Evolutionary conservation across 805 yeast species (phyloP).

Genomic region (Ogataea angusta): DNA sequence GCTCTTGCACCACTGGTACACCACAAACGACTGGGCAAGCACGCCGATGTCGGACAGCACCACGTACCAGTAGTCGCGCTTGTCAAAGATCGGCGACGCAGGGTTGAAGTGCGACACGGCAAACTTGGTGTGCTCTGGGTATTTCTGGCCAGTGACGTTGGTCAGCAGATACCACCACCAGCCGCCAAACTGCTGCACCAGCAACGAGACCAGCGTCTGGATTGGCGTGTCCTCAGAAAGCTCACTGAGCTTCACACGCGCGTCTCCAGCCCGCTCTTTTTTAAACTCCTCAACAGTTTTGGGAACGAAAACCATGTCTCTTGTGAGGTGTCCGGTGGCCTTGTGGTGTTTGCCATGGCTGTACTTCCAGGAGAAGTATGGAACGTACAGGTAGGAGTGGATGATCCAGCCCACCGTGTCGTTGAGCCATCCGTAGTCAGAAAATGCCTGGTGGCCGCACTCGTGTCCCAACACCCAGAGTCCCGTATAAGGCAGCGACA

Average conservation of each 20-base stretch:
- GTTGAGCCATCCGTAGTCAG: slow-evolving; percentile 67
- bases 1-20: slow-evolving; percentile 57
- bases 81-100: slow-evolving; percentile 67
- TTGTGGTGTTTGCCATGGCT: slow-evolving; percentile 87
- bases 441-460: slow-evolving; percentile 87
- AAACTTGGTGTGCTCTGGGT: slow-evolving; percentile 43
- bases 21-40: slow-evolving; percentile 44
- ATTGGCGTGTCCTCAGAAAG: slow-evolving; percentile 74
- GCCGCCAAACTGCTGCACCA: slow-evolving; percentile 74
- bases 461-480: slow-evolving; percentile 87
- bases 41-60: slow-evolving; percentile 74
- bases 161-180: slow-evolving; percentile 65
- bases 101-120: slow-evolving; percentile 71
- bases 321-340: slow-evolving; percentile 77
- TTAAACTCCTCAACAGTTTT: slow-evolving; percentile 57
- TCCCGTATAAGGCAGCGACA: slow-evolving; percentile 73
- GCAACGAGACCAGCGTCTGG: slow-evolving; percentile 50
- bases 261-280: slow-evolving; percentile 22
- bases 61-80: slow-evolving; percentile 68
- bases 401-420: slow-evolving; percentile 81
- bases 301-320: slow-evolving; percentile 87
- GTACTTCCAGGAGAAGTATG: slow-evolving; percentile 84
- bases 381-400: slow-evolving; percentile 76
- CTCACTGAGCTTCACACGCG: slow-evolving; percentile 41
- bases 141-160: slow-evolving; percentile 75